Conservation (phyloP, 139 green algal species). For the Trebouxia sp. region DNA sequence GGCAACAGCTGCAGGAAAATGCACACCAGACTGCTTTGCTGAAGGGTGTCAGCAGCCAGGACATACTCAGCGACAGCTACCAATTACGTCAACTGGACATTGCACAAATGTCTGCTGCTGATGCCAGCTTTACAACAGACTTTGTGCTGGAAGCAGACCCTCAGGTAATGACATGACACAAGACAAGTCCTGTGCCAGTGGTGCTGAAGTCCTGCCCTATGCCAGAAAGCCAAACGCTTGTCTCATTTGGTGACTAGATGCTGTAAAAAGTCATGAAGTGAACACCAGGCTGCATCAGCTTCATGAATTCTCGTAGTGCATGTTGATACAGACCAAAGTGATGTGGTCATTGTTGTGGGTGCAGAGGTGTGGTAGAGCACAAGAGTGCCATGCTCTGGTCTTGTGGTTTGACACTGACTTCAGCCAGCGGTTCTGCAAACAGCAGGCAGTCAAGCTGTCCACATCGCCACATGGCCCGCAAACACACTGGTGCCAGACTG, state of each 20-base stretch:
- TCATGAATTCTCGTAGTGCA: too few relatives aligned
- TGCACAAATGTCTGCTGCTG: constrained; percentile 60
- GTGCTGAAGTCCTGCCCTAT: too few relatives aligned
- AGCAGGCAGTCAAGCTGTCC: constrained; percentile 73
- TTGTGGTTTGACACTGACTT: constrained; percentile 97
- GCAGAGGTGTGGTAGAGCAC: background rate
- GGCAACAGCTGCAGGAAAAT: constrained; percentile 44
- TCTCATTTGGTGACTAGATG: too few relatives aligned
- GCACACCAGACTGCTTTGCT: constrained; percentile 37
- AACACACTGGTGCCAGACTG: constrained; percentile 95
- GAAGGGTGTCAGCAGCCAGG: constrained; percentile 56
- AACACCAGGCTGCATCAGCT: background rate
- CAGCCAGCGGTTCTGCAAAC: constrained; percentile 76
- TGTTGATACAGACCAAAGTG: too few relatives aligned
- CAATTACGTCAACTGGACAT: constrained; percentile 63
- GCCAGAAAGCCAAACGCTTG: too few relatives aligned
- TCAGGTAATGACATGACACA: background rate
- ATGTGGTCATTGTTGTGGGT: background rate
- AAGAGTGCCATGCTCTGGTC: constrained; percentile 66
- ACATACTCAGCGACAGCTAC: constrained; percentile 54
- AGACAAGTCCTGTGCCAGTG: too few relatives aligned
- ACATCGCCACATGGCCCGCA: constrained; percentile 68
- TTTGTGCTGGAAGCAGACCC: constrained; percentile 59
- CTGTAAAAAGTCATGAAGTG: too few relatives aligned
- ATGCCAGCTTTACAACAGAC: constrained; percentile 86